Evolutionary conservation across 176 grass and related monocot species (phyloP).

Genomic region (Zoysia japonica): DNA sequence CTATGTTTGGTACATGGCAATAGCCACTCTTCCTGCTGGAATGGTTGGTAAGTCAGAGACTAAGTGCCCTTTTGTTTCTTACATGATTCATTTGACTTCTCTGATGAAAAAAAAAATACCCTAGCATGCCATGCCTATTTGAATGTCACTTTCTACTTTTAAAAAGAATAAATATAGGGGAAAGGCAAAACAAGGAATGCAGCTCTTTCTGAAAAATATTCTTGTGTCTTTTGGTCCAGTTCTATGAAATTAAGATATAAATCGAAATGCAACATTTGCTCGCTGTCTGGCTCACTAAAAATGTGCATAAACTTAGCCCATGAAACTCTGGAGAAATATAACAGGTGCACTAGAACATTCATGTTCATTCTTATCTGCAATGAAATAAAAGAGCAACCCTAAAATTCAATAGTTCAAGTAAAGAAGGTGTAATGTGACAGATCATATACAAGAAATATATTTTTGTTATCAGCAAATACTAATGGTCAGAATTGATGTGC

Average conservation of each 20-base stretch:
- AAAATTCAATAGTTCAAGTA: background rate
- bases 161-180: background rate
- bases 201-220: constrained; percentile 3
- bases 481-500: constrained; percentile 18
- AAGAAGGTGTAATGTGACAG: background rate
- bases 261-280: background rate
- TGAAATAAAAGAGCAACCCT: background rate
- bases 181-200: background rate
- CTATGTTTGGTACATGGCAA: constrained; percentile 80
- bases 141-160: background rate
- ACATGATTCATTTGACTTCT: background rate
- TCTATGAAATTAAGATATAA: constrained; percentile 2
- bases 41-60: constrained; percentile 56
- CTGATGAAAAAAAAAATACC: background rate
- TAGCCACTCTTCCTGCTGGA: constrained; percentile 70
- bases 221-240: background rate
- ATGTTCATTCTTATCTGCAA: background rate
- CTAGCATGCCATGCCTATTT: constrained; percentile 8
- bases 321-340: constrained; percentile 7
- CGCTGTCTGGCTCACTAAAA: background rate
- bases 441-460: background rate
- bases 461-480: background rate
- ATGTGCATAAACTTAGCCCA: background rate
- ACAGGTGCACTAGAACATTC: background rate
- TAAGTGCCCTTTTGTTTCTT: background rate